These are phyloP conservation scores for Colletotrichum sp. DNA, from an alignment of 2,329 filamentous ascomycete species.

Conservation along the genomic window DNA sequence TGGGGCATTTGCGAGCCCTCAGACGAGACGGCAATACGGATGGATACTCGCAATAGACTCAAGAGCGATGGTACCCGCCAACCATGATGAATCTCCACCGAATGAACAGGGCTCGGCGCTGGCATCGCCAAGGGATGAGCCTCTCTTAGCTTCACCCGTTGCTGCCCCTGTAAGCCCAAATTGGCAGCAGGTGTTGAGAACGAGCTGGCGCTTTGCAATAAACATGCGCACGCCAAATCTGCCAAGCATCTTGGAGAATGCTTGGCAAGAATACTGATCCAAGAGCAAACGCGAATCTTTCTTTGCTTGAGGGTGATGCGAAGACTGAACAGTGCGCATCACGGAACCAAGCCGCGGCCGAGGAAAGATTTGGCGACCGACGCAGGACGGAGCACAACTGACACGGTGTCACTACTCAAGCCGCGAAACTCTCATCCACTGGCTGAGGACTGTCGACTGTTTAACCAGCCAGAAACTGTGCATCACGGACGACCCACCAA, in stretches of 20 bases:
- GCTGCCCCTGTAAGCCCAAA: not conserved
- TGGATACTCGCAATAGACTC: not conserved
- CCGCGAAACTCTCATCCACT: not conserved
- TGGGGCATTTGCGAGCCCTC: not conserved
- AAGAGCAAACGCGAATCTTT: not conserved
- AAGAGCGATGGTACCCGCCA: not conserved
- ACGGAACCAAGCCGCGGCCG: not conserved
- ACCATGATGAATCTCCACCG: not conserved
- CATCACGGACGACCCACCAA: not conserved
- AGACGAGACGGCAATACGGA: not conserved
- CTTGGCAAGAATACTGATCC: not conserved
- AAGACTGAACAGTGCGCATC: not conserved
- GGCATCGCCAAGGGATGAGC: constrained; percentile 8
- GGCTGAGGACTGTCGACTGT: not conserved
- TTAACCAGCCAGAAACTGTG: not conserved
- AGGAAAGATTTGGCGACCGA: not conserved
- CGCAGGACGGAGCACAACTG: not conserved
- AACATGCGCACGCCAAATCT: constrained; percentile 1
- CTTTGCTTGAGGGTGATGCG: not conserved
- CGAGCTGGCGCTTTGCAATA: not conserved
- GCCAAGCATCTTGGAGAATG: not conserved
- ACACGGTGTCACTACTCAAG: not conserved
- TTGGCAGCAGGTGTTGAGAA: not conserved
- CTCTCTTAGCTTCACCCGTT: not conserved
- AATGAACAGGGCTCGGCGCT: not conserved